Base-by-base conservation (phyloP, 1,139 yeast species). In the Waltiozyma sp. region DNA sequence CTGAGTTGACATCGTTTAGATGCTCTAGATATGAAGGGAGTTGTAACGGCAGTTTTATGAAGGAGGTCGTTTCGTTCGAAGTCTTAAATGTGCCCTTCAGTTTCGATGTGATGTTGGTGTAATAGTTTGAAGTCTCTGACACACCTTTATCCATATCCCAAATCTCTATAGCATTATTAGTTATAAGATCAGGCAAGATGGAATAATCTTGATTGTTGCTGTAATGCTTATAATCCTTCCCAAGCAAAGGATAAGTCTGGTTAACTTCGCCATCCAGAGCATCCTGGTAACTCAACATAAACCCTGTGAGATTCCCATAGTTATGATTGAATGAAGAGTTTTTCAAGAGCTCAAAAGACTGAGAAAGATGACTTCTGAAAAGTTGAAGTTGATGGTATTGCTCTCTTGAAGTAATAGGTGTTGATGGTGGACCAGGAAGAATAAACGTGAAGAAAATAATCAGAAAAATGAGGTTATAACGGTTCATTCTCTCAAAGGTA, bases 261-360 rank as follows among this genome's bases (percentile, higher is more conserved):
- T 64, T 64, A 0, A 56, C 61, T 36, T 67, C 64, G 11, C 73
- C 72, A 5, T 62, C 54, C 4, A 69, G 16, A 31, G 67, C 69
- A 57, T 83, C 91, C 10, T 65, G 62, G 52, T 80, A 84, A 41
- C 82, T 77, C 45, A 78, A 61, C 55, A 67, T 69, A 48, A 80
- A 73, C 9, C 95, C 95, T 0, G 94, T 83, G 11, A 86, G 59
- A 53, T 84, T 81, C 1, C 83, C 84, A 57, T 80, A 81, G 9
- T 87, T 87, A 4, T 61, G 49, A 16, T 56, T 47, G 57, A 72
- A 79, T 2, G 71, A 66, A 36, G 75, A 64, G 34, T 66, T 61
- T 15, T 52, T 49, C 37, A 81, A 60, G 13, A 62, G 59, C 3
- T 59, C 51, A 45, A 54, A 59, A 37, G 66, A 60, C 10, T 56